Conservation (phyloP, 108 stramenopile species). For the Cyclotella distinguenda region DNA sequence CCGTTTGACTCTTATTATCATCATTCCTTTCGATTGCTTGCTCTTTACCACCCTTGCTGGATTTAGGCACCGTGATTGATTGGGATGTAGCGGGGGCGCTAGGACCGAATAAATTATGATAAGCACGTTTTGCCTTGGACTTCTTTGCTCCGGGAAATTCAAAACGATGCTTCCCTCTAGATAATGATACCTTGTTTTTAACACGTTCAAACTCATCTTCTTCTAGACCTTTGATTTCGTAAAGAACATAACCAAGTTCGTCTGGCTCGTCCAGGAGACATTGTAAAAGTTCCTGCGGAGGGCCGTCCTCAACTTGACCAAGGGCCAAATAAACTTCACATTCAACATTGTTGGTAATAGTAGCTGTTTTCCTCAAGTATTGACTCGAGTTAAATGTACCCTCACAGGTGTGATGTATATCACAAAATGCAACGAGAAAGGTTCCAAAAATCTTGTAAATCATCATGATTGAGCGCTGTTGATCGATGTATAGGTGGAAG, state of each 20-base stretch:
- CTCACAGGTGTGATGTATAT: too few species aligned
- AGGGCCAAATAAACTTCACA: constrained; percentile 3
- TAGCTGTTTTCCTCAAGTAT: too few species aligned
- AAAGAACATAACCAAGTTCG: neutral
- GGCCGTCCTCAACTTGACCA: neutral
- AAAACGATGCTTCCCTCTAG: neutral
- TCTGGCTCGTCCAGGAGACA: constrained; percentile 4
- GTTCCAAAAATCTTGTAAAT: too few species aligned
- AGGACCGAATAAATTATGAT: neutral
- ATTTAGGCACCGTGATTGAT: neutral
- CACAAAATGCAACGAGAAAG: too few species aligned
- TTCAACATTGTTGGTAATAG: too few species aligned
- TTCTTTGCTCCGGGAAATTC: neutral
- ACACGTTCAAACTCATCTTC: neutral
- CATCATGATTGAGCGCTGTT: too few species aligned
- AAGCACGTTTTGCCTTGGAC: neutral
- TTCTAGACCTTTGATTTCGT: constrained; percentile 9
- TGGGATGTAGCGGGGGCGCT: neutral
- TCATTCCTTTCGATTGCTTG: constrained; percentile 3
- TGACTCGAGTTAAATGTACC: too few species aligned
- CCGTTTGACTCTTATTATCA: neutral
- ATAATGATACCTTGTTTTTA: neutral
- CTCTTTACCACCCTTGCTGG: neutral
- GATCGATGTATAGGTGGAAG: too few species aligned
- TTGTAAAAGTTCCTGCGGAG: neutral